Base-by-base conservation (phyloP, 78 protist genomes). In the Guillardia theta region DNA sequence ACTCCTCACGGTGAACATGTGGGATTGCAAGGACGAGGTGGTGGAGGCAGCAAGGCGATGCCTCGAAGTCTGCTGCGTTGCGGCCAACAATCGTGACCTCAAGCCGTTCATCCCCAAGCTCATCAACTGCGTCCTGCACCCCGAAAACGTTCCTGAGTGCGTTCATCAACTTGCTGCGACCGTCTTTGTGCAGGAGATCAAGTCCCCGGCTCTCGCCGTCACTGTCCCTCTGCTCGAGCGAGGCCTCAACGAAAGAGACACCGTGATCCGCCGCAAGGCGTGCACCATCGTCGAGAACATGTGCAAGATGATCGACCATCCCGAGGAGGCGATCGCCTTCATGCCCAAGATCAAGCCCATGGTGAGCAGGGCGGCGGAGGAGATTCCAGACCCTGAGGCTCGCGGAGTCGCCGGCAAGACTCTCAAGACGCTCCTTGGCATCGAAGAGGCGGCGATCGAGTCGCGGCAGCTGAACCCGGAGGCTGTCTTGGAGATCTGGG, bases 381-480 rank as follows among this genome's bases (percentile, higher is more conserved):
- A 96, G 88, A 64, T 94, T 8, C 53, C 97, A 5, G 96, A 96
- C 95, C 97, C 97, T 39, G 97, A 96, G 96, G 90, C 88, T 33
- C 97, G 97, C 54, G 95, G 64, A 33, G 96, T 95, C n/a, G 93
- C 95, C 93, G 78, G 19, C 37, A 62, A 44, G 50, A 48, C 64
- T 6, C 90, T 6, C 90, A 33, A 92, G 64, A 41, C 54, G 22
- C 64, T 87, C 83, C 2, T 27, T 24, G 70, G 21, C 6, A 9
- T 58, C 27, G 70, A 58, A 30, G 21, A 24, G 27, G 70, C 21
- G 27, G 70, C 70, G 70, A 1, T 58, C 39, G 70, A 58, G 70
- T 24, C 70, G 27, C 21, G 27, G 70, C 70, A 58, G 70, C 70
- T 58, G 39, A 58, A 58, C 6, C 70, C 70, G 4, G 70, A 1